Percentiles rank a stretch among this genome's conserved stretches.
Conservation (phyloP, 1,284 basidiomycete genomes). For the Ustilago sp. region DNA sequence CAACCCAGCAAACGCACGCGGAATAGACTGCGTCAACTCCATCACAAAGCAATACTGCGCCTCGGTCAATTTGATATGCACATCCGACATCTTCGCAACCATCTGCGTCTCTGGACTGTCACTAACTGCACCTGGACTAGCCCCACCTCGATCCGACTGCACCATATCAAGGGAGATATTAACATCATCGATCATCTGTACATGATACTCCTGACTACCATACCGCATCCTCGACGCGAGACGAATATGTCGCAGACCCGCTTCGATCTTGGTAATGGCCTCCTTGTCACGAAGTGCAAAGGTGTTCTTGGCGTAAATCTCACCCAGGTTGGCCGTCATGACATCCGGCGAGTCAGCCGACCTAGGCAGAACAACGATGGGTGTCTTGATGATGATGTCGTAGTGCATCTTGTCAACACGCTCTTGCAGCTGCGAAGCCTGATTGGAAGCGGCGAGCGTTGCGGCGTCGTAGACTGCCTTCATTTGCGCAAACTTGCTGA, state of each 20-base stretch:
- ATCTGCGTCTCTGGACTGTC: conserved; percentile 72
- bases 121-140: conserved; percentile 13
- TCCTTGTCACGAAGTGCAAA: conserved; percentile 73
- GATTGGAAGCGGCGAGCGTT: conserved; percentile 89
- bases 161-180: conserved; percentile 80
- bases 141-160: conserved; percentile 71
- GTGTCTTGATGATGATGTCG: conserved; percentile 88
- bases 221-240: conserved; percentile 71
- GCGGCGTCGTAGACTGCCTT: conserved; percentile 92
- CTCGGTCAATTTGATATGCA: conserved; percentile 89
- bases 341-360: conserved; percentile 79
- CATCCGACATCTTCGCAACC: conserved; percentile 83
- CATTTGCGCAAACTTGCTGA: conserved; percentile 83
- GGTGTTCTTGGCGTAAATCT: conserved; percentile 85
- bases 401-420: conserved; percentile 82
- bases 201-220: conserved; percentile 57
- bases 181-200: conserved; percentile 93
- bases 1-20: conserved; percentile 74
- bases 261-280: conserved; percentile 73
- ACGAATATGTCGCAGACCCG: conserved; percentile 86
- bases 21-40: conserved; percentile 79
- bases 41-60: conserved; percentile 87
- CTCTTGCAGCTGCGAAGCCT: conserved; percentile 78
- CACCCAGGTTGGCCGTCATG: conserved; percentile 86
- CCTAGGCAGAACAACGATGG: conserved; percentile 89